A percentile compares a stretch with the other conserved stretches of the same genome.
Conservation (phyloP, 108 stramenopile species). For the Parietichytrium sp. region DNA sequence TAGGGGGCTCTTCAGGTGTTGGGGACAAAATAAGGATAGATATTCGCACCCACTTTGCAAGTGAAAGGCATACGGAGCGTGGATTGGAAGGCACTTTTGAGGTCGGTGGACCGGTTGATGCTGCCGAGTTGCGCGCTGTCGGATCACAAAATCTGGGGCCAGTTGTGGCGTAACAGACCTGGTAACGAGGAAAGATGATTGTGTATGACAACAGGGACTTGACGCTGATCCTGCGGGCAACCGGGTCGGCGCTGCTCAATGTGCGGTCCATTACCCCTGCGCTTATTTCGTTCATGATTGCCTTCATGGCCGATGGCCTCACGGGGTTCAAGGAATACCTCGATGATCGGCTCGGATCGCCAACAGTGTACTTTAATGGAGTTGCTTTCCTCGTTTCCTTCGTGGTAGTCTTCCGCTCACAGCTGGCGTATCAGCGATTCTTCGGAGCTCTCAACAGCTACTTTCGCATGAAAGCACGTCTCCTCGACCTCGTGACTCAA, state of each 20-base stretch:
- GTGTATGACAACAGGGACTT: slow-evolving; percentile 25
- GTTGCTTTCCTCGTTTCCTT: neutral
- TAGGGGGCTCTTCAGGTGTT: no score
- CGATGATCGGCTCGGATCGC: neutral
- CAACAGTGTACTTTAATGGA: slow-evolving; percentile 8
- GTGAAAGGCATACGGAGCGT: no score
- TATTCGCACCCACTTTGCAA: no score
- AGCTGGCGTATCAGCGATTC: slow-evolving; percentile 8
- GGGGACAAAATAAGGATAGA: no score
- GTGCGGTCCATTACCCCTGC: neutral
- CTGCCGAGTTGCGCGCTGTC: no score
- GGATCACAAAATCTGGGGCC: no score
- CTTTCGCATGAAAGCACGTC: neutral
- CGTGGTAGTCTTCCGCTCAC: neutral
- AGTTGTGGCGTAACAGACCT: no score
- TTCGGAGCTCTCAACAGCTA: neutral
- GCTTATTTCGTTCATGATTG: neutral
- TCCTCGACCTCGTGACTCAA: neutral
- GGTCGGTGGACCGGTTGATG: no score
- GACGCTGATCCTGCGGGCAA: neutral
- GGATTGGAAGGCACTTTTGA: no score
- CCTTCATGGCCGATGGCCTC: neutral
- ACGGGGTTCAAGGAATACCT: neutral
- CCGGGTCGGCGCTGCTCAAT: neutral
- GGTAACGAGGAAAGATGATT: no score